Base-by-base conservation (phyloP, 2,329 filamentous ascomycete species). In the Penicillium psychrosexuale region DNA sequence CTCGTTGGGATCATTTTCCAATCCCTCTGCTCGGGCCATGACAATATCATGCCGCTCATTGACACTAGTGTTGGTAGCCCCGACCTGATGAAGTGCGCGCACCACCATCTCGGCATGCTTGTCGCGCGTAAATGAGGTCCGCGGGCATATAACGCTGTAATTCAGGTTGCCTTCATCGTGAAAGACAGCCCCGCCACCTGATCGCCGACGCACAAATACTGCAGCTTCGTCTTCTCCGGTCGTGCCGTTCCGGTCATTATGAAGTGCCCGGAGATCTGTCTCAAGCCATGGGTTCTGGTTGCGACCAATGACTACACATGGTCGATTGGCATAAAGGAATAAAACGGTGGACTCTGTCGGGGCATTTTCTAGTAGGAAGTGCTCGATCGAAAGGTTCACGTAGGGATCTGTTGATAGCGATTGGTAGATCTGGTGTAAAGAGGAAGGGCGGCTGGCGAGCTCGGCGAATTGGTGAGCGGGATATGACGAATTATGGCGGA, bases 281-380 rank as follows among this genome's bases (percentile, higher is more conserved):
- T 99, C 94, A 8, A 90, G 81, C 94, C 93, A 99, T 51, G 94
- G 94, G 72, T 99, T 99, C 77, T 99, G 94, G 72, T 99, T 99
- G 57, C 94, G 86, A 40, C 94, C 94, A 63, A 99, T 87, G 69
- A 99, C 87, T 56, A 99, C 82, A 70, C 90, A 91, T 0, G 93
- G 91, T 36, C 84, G 76, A 75, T 99, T 97, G 66, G 85, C 83
- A 77, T 97, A 99, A 47, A 97, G 82, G 53, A 97, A 89, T 2
- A 97, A 83, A 47, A 97, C 75, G 13, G 83, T 87, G 12, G 91
- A 91, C 57, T 88, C 83, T 7, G 84, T 78, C 1, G 86, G 83
- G 0, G 88, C 87, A 51, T 85, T 84, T 65, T 90, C 85, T 8
- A 97, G 83, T 30, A 99, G 85, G 72, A 90, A 87, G 71, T 97